Conservation (phyloP, 768 basidiomycete species). For the Pulveroboletus sp. region DNA sequence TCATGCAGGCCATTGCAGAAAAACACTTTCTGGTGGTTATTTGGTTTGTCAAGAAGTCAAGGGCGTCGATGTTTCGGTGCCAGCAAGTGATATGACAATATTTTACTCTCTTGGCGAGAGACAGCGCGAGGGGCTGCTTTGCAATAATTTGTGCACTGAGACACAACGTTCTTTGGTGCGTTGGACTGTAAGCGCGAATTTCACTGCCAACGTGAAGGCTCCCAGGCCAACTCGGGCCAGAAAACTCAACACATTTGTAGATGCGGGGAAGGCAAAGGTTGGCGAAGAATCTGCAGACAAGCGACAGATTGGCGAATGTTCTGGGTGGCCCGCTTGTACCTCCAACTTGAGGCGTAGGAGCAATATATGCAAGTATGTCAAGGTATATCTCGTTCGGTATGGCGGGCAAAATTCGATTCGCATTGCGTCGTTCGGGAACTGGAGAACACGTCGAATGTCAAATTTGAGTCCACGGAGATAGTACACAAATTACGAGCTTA, state of each 20-base stretch:
- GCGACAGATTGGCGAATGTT: conserved; percentile 29
- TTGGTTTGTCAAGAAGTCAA: neutral
- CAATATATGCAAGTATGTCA: conserved; percentile 37
- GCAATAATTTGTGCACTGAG: conserved; percentile 24
- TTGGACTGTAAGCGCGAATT: neutral
- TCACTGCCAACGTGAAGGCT: too few relatives aligned
- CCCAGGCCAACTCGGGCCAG: conserved; percentile 7
- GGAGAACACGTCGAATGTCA: neutral
- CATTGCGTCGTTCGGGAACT: conserved; percentile 28
- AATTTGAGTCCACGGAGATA: neutral
- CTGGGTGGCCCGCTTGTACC: conserved; percentile 5
- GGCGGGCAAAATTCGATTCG: conserved; percentile 15
- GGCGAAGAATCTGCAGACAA: conserved; percentile 44
- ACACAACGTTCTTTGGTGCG: conserved; percentile 21
- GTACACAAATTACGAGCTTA: neutral
- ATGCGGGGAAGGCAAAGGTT: conserved; percentile 38
- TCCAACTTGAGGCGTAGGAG: conserved; percentile 8
- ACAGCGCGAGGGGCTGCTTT: conserved; percentile 25
- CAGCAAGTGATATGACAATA: conserved; percentile 12
- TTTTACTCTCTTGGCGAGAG: conserved; percentile 32
- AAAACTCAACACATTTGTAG: conserved; percentile 32
- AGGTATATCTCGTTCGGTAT: conserved; percentile 47
- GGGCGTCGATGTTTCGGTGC: neutral
- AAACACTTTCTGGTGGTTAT: neutral
- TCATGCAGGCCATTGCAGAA: conserved; percentile 15